Evolutionary conservation across 164 flowering plant genomes (phyloP), one percentile per base, ranked within the genome.

Genomic region (Nelumbo lutea): DNA sequence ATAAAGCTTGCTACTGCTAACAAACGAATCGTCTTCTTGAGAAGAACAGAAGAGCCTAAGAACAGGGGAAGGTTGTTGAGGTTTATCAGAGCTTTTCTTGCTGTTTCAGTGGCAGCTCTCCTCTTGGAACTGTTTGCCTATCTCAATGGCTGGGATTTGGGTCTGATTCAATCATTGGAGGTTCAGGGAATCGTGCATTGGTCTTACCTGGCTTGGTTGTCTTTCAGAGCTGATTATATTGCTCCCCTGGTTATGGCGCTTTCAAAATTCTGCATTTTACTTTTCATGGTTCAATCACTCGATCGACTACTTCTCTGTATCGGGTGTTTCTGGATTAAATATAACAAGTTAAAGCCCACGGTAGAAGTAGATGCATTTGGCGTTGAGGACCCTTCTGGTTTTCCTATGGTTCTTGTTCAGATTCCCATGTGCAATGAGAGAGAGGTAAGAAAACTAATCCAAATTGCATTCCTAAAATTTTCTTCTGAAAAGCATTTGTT

Each of bases 351-450:
- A 57, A 86, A 84, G 77, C 96, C 90, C 15, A 68, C 13, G 42
- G 60, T 81, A 1, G 69, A 71, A 6, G 80, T 5, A 3, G 82
- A 73, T n/a, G 74, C 71, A 42, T 73, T n/a, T 72, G 90, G 86
- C 51, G n/a, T 73, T 48, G 91, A 83, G 62, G 86, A 83, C 72
- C 41, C 79, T 50, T 75, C 84, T 42, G 66, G 68, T 62, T 85
- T 79, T 62, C 95, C 95, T 1, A 87, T 80, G 88, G 91, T 89
- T 58, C 86, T 89, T 70, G 87, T 87, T 70, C 93, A 88, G 82
- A 88, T 88, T 68, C 93, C 90, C 40, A 88, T 83, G 93, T 85
- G 90, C 83, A 86, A 88, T 81, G 90, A 86, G 61, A 83, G 72
- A 85, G 93, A 88, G 89, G 93, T 88, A 82, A 67, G 53, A 15